Evolutionary conservation across 441 rosid species (phyloP).

Genomic region (Capsella rubella): DNA sequence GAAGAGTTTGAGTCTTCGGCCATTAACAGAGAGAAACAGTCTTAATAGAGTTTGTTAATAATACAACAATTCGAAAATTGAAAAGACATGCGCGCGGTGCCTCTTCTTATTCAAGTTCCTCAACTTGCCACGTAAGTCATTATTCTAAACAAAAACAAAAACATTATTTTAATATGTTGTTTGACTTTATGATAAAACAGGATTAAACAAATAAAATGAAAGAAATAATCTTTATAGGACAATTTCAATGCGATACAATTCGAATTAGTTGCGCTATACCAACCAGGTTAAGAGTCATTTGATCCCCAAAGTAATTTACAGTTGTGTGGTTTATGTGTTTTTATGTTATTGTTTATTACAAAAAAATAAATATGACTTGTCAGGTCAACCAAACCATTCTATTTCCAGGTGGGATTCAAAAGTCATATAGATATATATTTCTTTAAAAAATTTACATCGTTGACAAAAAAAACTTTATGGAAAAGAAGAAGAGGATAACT

Average conservation of each 20-base stretch:
- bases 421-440: slow-evolving; percentile 4
- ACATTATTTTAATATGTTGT: neutral
- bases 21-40: slow-evolving; percentile 21
- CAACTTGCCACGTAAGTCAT: slow-evolving; percentile 33
- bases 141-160: neutral
- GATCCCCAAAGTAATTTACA: neutral
- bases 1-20: slow-evolving; percentile 35
- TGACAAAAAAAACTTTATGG: neutral
- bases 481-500: neutral
- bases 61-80: neutral
- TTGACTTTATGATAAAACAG: slow-evolving; percentile 13
- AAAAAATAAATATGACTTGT: neutral
- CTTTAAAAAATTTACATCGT: neutral
- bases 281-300: slow-evolving; percentile 21
- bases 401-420: slow-evolving; percentile 20
- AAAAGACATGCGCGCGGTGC: slow-evolving; percentile 39
- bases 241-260: slow-evolving; percentile 24
- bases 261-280: slow-evolving; percentile 1
- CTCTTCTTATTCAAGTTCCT: slow-evolving; percentile 28
- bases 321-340: slow-evolving; percentile 4
- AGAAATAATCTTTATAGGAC: slow-evolving; percentile 15
- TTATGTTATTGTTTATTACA: neutral
- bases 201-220: neutral
- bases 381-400: slow-evolving; percentile 11
- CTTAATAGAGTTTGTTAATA: neutral